Conservation (phyloP, 2,329 filamentous ascomycete species). For the Orbilia brochopaga region DNA sequence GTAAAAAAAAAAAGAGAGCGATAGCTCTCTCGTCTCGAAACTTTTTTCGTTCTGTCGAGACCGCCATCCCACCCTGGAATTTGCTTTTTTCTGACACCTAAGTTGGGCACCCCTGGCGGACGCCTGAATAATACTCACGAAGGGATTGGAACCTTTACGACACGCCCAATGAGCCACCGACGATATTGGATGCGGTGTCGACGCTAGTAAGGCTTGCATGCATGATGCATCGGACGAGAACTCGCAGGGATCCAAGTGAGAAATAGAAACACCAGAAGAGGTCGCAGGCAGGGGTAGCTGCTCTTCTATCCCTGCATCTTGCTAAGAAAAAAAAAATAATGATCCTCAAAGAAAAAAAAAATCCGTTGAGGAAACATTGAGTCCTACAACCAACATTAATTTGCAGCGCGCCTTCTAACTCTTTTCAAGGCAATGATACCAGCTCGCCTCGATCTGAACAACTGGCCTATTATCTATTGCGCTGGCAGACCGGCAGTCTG, state of each 20-base stretch:
- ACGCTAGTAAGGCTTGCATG: conserved; percentile 49
- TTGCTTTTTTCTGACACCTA: conserved; percentile 43
- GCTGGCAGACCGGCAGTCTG: no score
- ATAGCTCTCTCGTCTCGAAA: conserved; percentile 34
- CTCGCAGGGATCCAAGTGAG: conserved; percentile 29
- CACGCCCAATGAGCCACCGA: conserved; percentile 32
- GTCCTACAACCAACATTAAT: conserved; percentile 5
- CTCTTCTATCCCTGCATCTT: conserved; percentile 45
- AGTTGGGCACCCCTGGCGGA: conserved; percentile 30
- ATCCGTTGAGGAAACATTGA: conserved; percentile 35
- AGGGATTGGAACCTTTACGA: conserved; percentile 42
- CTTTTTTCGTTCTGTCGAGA: conserved; percentile 39
- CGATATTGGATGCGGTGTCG: conserved; percentile 23
- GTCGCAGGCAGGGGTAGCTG: conserved; percentile 33
- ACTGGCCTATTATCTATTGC: background rate
- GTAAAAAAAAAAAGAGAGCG: conserved; percentile 34
- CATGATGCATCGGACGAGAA: conserved; percentile 49
- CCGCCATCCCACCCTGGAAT: conserved; percentile 29
- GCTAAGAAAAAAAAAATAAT: conserved; percentile 30
- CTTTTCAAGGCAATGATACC: conserved; percentile 3
- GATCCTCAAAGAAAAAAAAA: conserved; percentile 36
- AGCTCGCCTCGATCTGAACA: no score
- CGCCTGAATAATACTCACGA: conserved; percentile 48
- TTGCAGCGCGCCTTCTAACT: background rate
- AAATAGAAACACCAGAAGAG: conserved; percentile 47